Conservation (phyloP, 768 basidiomycete genomes). For the Chiua virens region DNA sequence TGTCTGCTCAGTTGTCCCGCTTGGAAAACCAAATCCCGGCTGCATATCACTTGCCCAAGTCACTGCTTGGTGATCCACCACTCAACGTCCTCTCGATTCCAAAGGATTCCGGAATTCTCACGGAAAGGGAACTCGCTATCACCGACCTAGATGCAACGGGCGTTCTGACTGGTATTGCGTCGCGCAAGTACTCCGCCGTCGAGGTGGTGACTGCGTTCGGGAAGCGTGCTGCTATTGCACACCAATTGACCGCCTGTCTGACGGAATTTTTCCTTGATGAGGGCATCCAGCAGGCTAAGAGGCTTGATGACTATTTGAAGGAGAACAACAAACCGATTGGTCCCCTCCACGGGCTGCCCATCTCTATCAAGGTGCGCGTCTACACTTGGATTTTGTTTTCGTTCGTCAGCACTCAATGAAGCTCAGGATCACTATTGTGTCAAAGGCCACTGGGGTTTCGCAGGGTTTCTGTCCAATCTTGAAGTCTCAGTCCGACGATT, state of each 20-base stretch:
- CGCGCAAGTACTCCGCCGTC: slow-evolving; percentile 36
- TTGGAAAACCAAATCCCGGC: slow-evolving; percentile 26
- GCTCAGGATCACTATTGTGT: slow-evolving; percentile 40
- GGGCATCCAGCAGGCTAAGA: slow-evolving; percentile 37
- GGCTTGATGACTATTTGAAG: slow-evolving; percentile 41
- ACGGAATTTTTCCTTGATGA: slow-evolving; percentile 48
- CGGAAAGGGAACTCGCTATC: slow-evolving; percentile 32
- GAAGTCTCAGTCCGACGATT: slow-evolving; percentile 27
- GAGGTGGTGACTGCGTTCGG: slow-evolving; percentile 43
- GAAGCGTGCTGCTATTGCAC: slow-evolving; percentile 54
- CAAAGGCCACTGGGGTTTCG: slow-evolving; percentile 39
- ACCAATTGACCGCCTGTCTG: slow-evolving; percentile 43
- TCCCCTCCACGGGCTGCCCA: slow-evolving; percentile 44
- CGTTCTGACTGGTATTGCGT: slow-evolving; percentile 28
- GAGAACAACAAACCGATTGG: slow-evolving; percentile 40
- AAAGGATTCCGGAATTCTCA: slow-evolving; percentile 31
- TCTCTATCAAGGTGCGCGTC: slow-evolving; percentile 38
- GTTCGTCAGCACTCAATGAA: background rate
- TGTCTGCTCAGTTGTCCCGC: slow-evolving; percentile 17
- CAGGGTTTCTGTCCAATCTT: slow-evolving; percentile 32
- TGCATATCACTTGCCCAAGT: slow-evolving; percentile 13
- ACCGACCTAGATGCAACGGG: slow-evolving; percentile 39
- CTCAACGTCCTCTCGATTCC: slow-evolving; percentile 36
- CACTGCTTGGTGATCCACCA: slow-evolving; percentile 21
- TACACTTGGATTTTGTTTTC: background rate